Evolutionary conservation across 1,284 basidiomycete genomes (phyloP).

Genomic region (Caloboletus firmus): DNA sequence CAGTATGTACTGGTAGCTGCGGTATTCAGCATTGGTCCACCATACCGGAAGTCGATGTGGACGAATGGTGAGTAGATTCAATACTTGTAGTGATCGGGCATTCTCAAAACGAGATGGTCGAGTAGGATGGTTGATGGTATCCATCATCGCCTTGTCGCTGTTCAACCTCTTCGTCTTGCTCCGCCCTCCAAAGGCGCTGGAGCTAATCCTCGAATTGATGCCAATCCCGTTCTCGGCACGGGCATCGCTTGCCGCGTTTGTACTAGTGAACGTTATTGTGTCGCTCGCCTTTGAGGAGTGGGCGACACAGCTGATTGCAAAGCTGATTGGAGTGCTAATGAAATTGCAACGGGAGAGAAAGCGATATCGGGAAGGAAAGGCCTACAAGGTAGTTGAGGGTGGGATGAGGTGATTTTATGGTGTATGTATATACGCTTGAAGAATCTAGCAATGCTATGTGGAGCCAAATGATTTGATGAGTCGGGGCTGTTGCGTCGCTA

Average conservation of each 20-base stretch:
- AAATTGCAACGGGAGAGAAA: slow-evolving; percentile 46
- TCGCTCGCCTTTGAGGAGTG: slow-evolving; percentile 84
- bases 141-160: slow-evolving; percentile 61
- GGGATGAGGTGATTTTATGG: slow-evolving; percentile 46
- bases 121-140: slow-evolving; percentile 76
- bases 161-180: slow-evolving; percentile 81
- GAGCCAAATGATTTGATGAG: background rate
- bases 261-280: slow-evolving; percentile 68
- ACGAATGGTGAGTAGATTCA: slow-evolving; percentile 73
- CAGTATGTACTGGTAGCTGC: slow-evolving; percentile 97
- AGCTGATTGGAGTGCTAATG: slow-evolving; percentile 50
- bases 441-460: background rate
- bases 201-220: slow-evolving; percentile 77
- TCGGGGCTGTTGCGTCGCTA: slow-evolving; percentile 18
- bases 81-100: background rate
- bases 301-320: slow-evolving; percentile 63
- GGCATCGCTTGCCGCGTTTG: slow-evolving; percentile 67
- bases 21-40: slow-evolving; percentile 97
- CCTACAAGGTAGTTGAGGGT: slow-evolving; percentile 73
- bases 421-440: background rate
- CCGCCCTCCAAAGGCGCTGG: slow-evolving; percentile 62
- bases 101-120: slow-evolving; percentile 16
- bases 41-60: slow-evolving; percentile 93
- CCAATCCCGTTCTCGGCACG: slow-evolving; percentile 71
- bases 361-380: slow-evolving; percentile 58